phyloP scores from a whole-genome alignment of 2,329 filamentous ascomycete genomes.

The Apiospora malaysiana region DNA sequence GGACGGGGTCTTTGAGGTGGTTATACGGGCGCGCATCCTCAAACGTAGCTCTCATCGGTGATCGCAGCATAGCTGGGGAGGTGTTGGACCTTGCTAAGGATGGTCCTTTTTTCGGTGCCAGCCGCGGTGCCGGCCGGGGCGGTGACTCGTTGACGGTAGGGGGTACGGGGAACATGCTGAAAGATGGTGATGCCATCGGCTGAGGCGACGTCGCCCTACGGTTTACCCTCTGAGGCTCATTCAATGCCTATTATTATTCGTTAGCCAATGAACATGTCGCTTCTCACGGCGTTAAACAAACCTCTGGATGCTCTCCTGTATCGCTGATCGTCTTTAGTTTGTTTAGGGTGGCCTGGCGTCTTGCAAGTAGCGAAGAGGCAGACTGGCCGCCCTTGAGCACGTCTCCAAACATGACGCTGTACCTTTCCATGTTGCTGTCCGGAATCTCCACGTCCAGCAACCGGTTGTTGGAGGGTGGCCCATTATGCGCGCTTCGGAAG shows the following conservation, averaged over 20 bases:
- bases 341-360: constrained; percentile 64
- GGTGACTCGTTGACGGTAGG: constrained; percentile 32
- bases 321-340: constrained; percentile 48
- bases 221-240: background rate
- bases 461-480: constrained; percentile 30
- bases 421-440: constrained; percentile 80
- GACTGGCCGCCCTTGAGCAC: constrained; percentile 61
- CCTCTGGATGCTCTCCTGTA: background rate
- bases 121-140: constrained; percentile 13
- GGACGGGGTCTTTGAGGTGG: constrained; percentile 29
- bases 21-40: constrained; percentile 31
- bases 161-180: constrained; percentile 52
- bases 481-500: constrained; percentile 5
- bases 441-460: constrained; percentile 82
- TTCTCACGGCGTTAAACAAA: background rate
- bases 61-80: constrained; percentile 55
- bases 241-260: background rate
- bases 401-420: constrained; percentile 90
- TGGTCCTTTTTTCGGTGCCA: background rate
- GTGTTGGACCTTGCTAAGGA: constrained; percentile 55
- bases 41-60: constrained; percentile 47
- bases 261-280: background rate
- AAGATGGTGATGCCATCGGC: constrained; percentile 49
- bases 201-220: constrained; percentile 58
- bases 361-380: constrained; percentile 53